Evolutionary conservation across 164 flowering plant species (phyloP), one percentile per base, ranked within the genome.

Genomic region (Euptelea pleiosperma): DNA sequence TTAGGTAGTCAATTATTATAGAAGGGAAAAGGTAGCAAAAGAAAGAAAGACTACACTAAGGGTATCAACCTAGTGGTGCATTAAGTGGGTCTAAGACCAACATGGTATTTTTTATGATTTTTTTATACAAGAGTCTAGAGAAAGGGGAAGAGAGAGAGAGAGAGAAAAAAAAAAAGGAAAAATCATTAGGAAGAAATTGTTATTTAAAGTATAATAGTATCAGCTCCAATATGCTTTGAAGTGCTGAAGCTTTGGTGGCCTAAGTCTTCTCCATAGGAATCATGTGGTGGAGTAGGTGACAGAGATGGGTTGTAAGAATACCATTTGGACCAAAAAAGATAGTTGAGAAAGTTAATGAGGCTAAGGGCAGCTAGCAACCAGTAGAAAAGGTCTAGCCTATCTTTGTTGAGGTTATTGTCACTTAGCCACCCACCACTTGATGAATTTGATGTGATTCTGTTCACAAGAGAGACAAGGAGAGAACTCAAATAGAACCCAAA

Each of bases 401-500:
- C 87, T 59, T 75, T 72, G 77, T 86, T 83, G 3, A 86, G 80
- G 57, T 86, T 76, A 62, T 81, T 86, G 14, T 79, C 71, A 51
- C 81, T 65, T 2, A 83, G 66, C 92, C 92, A 86, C 0, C 89
- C 89, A 6, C 70, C 73, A 37, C 57, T 48, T 11, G 49, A 39
- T 26, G 67, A 57, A 30, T 44, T 12, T 37, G 78, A 66, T 15
- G 85, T 84, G 45, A 82, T 66, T 35, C 67, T 80, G 68, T 85
- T 82, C 42, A 81, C 81, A 12, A 83, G 52, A 35, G 89, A 78
- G 15, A 86, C 93, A 22, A 86, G 58, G 12, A 82, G 53, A 0
- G 85, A 80, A 66, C 93, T 86, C 54, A 86, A 55, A 54, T 75
- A 86, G 59, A 86, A 86, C 42, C 93, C 93, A 51, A 86, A 86